Base-by-base conservation (phyloP, 306 rosid species). In the Quercus robur region DNA sequence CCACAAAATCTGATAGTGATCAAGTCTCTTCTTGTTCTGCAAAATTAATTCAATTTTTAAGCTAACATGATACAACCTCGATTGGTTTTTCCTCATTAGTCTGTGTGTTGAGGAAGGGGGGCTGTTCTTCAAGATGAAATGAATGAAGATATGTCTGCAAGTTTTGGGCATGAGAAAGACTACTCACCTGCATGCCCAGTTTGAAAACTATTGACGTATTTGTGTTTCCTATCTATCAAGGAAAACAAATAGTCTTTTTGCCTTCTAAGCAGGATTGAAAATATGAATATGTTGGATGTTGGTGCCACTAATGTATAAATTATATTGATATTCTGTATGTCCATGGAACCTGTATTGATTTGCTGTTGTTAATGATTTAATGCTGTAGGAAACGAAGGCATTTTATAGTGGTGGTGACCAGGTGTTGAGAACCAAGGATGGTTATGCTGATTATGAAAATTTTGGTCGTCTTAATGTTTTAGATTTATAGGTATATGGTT, bases 351-450 rank as follows among this genome's bases (percentile, higher is more conserved):
- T 74, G 12, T 64, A 38, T 57, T 52, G 28, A 30, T 11, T 71
- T 72, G 62, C 51, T 63, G 41, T 62, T 80, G 54, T 14, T 73
- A 20, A 33, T 30, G 52, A 83, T 20, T 38, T 20, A 23, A 69
- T 46, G 21, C 3, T 79, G 81, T 56, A 94, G 97, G 98, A 97
- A 83, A 91, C 92, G 61, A 31, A 88, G 76, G 97, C 97, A 67
- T 94, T 94, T 73, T 94, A 97, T 73, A 94, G 97, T 59, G 97
- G 97, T 2, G 97, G 97, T 52, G 97, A 94, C 84, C 97, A 93
- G 79, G 95, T 88, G 56, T 82, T 94, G 85, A 89, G 99, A 80
- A 91, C 86, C 6, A 59, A 68, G 35, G 97, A 90, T 87, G 99
- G 99, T 80, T 94, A 94, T 85, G 71, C 88, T 33, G 95, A 93